Base-by-base conservation (phyloP, 2,329 filamentous ascomycete genomes). In the Macroventuria anomochaeta region DNA sequence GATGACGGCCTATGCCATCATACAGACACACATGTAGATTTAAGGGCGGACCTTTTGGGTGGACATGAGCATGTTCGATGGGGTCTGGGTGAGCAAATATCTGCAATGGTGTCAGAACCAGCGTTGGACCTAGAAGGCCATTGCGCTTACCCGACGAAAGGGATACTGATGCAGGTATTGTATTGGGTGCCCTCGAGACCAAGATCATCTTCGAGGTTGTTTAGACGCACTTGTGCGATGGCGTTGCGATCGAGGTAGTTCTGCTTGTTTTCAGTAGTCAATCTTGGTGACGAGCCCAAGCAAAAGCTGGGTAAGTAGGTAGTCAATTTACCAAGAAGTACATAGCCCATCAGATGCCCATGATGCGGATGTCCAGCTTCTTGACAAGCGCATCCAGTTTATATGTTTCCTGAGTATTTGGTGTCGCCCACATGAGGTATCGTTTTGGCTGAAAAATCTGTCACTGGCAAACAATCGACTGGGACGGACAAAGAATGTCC, bases 191-290 rank as follows among this genome's bases (percentile, higher is more conserved):
- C 62, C 20, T 43, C 47, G 17, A 63, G 59, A 12, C 60, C 64
- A n/a, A 65, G 55, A 39, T 88, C 85, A 1, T 77, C 74, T 52
- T 87, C 81, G 12, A 89, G 75, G 12, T 84, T 83, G 66, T 85
- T 83, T 38, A 89, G 77, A 12, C 82, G 80, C 0, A 86, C 87
- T 3, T 85, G 80, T 1, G 85, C 85, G 54, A 88, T 86, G 67
- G 88, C 86, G 68, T 86, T 86, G 26, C 84, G 79, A 62, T 87
- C 84, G 17, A 69, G 65, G 26, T 69, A 72, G 48, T 74, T 52
- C 48, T 46, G 10, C 2, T 2, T 7, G 10, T 15, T 5, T 8
- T 39, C 34, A 47, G 44, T 33, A 23, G 6, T 33, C 3, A 12
- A 21, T n/a, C 17, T 23, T 7, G n/a, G n/a, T n/a, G n/a, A n/a